Percentiles rank a stretch among this genome's conserved stretches.
Evolutionary conservation across 176 grass and related monocot species (phyloP).

Genomic region (Hordeum marinum): DNA sequence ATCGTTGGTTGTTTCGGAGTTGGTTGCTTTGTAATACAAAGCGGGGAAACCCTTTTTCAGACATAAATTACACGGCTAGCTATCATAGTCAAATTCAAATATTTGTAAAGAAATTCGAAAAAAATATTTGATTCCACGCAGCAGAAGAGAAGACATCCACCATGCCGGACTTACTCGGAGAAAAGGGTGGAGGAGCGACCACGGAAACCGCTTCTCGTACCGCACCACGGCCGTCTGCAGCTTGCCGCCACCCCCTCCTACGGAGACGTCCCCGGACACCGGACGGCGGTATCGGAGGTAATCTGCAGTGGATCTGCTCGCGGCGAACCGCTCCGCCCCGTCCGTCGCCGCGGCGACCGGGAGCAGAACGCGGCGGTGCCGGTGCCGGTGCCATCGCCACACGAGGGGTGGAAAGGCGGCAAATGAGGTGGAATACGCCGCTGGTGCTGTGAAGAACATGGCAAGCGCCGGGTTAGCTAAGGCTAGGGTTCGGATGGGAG

Average conservation of each 20-base stretch:
- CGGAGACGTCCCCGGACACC: neutral
- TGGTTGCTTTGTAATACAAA: too few relatives aligned
- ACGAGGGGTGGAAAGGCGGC: neutral
- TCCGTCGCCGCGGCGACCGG: neutral
- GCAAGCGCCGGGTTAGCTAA: neutral
- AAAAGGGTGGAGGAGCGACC: conserved; percentile 56
- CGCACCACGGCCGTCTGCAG: conserved; percentile 83
- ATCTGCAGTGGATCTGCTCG: conserved; percentile 45
- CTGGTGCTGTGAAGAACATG: conserved; percentile 31
- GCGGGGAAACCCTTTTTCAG: too few relatives aligned
- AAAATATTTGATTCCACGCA: neutral
- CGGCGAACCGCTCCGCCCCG: conserved; percentile 28
- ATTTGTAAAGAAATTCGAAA: neutral
- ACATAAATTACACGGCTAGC: neutral
- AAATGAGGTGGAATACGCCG: conserved; percentile 23
- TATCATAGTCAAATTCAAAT: neutral
- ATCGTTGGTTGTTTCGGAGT: too few relatives aligned
- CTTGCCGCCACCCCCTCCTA: conserved; percentile 31
- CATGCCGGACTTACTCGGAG: conserved; percentile 43
- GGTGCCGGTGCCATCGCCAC: neutral
- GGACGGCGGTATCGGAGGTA: conserved; percentile 60
- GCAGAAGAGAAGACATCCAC: neutral
- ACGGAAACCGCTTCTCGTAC: conserved; percentile 69
- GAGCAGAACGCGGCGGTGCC: neutral
- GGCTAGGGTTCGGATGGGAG: neutral